Evolutionary conservation across 805 yeast species (phyloP).

Genomic region (Wickerhamomyces alni): DNA sequence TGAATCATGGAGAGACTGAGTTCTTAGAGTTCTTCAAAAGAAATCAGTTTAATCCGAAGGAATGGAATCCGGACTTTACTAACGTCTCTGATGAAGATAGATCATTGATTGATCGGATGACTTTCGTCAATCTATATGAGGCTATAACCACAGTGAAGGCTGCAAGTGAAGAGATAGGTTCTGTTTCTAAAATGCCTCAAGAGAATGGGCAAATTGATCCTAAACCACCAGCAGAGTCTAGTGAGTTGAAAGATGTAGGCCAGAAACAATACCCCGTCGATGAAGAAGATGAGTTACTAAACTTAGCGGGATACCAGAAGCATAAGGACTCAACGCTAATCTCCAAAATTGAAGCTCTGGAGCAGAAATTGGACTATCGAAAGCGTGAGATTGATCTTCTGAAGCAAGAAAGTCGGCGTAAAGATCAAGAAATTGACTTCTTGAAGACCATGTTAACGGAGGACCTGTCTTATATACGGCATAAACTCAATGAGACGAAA

Average conservation of each 20-base stretch:
- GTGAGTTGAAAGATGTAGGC: not conserved
- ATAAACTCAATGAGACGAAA: conserved; percentile 12
- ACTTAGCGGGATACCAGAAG: conserved; percentile 14
- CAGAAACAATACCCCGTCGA: too few relatives aligned
- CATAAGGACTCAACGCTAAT: not conserved
- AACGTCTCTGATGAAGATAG: conserved; percentile 2
- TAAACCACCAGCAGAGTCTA: not conserved
- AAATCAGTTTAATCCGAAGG: conserved; percentile 15
- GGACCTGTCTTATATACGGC: conserved; percentile 19
- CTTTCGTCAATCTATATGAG: conserved; percentile 12
- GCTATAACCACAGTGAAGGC: conserved; percentile 13
- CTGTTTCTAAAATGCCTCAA: too few relatives aligned
- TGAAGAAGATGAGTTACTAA: conserved; percentile 16
- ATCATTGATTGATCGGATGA: conserved; percentile 12
- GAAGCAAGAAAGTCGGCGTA: conserved; percentile 5
- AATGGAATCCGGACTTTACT: conserved; percentile 20
- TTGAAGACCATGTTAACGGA: conserved; percentile 20
- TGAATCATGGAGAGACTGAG: conserved; percentile 21
- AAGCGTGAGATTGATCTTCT: conserved; percentile 5
- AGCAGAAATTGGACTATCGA: conserved; percentile 6
- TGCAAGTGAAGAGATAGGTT: too few relatives aligned
- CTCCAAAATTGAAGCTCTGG: conserved; percentile 3
- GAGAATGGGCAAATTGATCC: too few relatives aligned
- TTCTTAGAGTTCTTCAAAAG: conserved; percentile 14
- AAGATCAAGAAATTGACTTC: conserved; percentile 18